Evolutionary conservation across 192 early-diverging fungal genomes (phyloP), one percentile per base, ranked within the genome.

Genomic region (Diversispora epigaea): DNA sequence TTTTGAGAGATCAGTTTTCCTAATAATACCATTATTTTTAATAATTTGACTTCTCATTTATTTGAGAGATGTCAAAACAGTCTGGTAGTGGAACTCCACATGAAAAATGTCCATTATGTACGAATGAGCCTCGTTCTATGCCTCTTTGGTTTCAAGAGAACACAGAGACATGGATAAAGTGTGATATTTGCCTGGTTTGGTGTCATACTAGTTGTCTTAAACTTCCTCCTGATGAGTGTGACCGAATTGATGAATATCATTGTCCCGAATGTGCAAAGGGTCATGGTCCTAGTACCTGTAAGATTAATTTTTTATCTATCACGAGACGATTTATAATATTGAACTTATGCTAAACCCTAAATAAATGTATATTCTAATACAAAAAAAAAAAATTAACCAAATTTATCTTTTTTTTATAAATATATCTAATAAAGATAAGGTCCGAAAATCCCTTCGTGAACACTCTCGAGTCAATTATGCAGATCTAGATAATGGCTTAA

Each of bases 401-500:
- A 44, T 54, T 55, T 11, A 25, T 11, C 62, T 71, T 50, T 56
- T 39, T 62, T 56, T 39, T 62, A 49, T 17, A 60, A n/a, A 41
- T 32, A 58, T 44, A 22, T 32, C 75, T 81, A 84, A 71, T 69
- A 47, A 85, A 80, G 49, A 76, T 76, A 49, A 76, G 77, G 21
- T 82, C 60, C 82, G 91, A 56, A 87, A 89, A 68, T 91, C 91
- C 6, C 77, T 80, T 15, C 81, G 91, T 17, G 77, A 79, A 41
- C 86, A 85, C 55, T 76, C 78, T 7, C 79, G 85, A 17, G 84
- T 96, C 49, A 92, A 96, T 79, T 96, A 96, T 83, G 93, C 88
- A 45, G 90, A 92, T 75, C 80, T 95, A 54, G 90, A 93, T 64
- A 89, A 95, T 54, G 93, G 91, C 1, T 82, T 88, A 56, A 82